These are phyloP conservation scores for Aspergillus spinulosporus DNA, from an alignment of 2,329 filamentous ascomycete genomes.

Conservation along the genomic window DNA sequence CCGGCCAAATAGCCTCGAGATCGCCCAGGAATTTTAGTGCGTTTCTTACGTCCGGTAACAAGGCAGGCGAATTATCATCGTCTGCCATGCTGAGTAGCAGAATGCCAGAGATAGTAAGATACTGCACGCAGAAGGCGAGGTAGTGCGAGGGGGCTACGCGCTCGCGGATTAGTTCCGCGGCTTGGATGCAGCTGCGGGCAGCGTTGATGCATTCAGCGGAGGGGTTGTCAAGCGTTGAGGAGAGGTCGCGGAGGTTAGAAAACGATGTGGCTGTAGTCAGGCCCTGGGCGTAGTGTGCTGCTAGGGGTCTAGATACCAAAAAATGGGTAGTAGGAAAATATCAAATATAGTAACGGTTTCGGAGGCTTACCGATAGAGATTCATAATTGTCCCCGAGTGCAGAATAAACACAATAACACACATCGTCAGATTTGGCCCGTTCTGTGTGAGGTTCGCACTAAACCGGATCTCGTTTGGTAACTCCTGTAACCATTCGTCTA, in stretches of 20 bases:
- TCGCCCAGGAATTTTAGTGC: not conserved
- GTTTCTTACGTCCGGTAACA: not conserved
- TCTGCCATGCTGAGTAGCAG: conserved; percentile 2
- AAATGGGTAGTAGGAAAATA: no score
- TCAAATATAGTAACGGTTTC: not conserved
- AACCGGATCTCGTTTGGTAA: not conserved
- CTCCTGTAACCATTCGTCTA: conserved; percentile 1
- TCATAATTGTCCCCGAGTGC: not conserved
- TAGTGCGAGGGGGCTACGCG: conserved; percentile 1
- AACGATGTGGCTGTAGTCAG: not conserved
- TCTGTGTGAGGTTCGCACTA: not conserved
- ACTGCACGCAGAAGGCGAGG: conserved; percentile 8
- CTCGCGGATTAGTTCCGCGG: conserved; percentile 4
- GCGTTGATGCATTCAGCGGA: conserved; percentile 2
- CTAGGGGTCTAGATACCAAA: not conserved
- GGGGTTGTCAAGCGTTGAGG: not conserved
- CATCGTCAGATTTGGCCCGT: conserved; percentile 6
- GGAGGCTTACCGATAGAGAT: not conserved
- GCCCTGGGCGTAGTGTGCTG: not conserved
- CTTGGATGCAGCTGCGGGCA: conserved; percentile 4
- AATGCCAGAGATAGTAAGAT: conserved; percentile 3
- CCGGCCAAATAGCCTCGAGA: not conserved
- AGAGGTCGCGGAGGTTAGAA: not conserved
- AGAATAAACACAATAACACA: conserved; percentile 2
- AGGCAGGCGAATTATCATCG: not conserved